Conservation (phyloP, 495 filamentous ascomycete species). For the Immersiella caudata region DNA sequence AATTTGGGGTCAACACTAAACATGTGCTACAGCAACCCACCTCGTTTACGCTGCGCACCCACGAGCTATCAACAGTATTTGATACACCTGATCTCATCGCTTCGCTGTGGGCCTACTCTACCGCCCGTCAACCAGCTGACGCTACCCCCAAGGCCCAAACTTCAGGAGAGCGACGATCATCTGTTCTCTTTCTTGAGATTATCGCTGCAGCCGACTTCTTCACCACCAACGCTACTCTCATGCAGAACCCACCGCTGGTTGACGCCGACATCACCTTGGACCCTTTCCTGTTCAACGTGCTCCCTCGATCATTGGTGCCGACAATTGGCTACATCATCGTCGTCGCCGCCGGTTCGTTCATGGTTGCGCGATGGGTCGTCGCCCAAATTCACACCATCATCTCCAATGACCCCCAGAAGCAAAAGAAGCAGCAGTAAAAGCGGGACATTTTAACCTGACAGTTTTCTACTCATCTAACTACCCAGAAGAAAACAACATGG, state of each 20-base stretch:
- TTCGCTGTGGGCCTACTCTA: constrained; percentile 65
- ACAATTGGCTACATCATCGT: constrained; percentile 63
- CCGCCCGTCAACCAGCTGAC: constrained; percentile 46
- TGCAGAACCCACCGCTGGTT: constrained; percentile 75
- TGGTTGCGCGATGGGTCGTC: constrained; percentile 44
- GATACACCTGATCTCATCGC: constrained; percentile 62
- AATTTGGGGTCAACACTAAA: constrained; percentile 17
- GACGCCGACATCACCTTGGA: constrained; percentile 88
- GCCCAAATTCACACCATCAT: constrained; percentile 28
- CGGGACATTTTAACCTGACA: neutral
- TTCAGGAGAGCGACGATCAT: constrained; percentile 41
- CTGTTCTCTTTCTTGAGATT: constrained; percentile 77
- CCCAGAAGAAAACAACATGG: neutral
- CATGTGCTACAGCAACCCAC: constrained; percentile 77
- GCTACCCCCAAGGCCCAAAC: neutral
- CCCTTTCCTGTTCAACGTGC: constrained; percentile 72
- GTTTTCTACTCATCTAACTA: constrained; percentile 17
- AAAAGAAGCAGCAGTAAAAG: constrained; percentile 43
- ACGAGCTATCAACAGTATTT: constrained; percentile 60
- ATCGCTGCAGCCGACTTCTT: constrained; percentile 82
- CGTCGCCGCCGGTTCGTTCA: constrained; percentile 57
- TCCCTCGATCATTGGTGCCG: constrained; percentile 70
- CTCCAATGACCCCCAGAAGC: neutral
- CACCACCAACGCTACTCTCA: constrained; percentile 69
- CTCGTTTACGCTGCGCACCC: constrained; percentile 68